Evolutionary conservation across 2,329 filamentous ascomycete species (phyloP), one percentile per base, ranked within the genome.

Genomic region (Clathrospora elynae): DNA sequence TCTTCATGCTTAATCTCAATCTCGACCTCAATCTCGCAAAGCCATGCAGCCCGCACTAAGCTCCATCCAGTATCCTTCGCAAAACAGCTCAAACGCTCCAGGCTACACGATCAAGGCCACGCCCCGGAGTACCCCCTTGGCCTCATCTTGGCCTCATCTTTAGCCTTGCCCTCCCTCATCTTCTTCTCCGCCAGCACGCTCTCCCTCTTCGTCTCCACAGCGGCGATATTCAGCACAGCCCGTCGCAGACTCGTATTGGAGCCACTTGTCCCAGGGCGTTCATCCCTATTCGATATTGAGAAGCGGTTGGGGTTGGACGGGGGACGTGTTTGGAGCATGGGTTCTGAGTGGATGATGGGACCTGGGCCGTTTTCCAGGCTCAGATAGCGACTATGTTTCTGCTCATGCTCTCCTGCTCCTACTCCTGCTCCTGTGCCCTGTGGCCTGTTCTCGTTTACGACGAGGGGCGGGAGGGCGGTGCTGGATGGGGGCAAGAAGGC

Each of bases 81-180:
- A n/a, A 18, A 32, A 18, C 18, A 17, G 5, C 6, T 3, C 4
- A 23, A 23, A 4, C 10, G 7, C 24, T 14, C 19, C 7, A 22
- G 3, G 2, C 8, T 13, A 14, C 20, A 5, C 14, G 4, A 10
- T 49, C 36, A 49, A 20, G 46, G 46, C 46, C 46, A 49, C 12
- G 46, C 46, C 3, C 46, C 46, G 2, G 35, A 35, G 20, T 49
- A 49, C 6, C 28, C 40, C 24, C 36, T 34, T n/a, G 23, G 16
- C 26, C 25, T 36, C 18, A 17, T 23, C 12, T n/a, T 14, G 6
- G 18, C 17, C 7, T 14, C 24, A 13, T 12, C 18, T 25, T 14
- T 9, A 4, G 18, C 13, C n/a, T 19, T 19, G 6, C 20, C 10
- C n/a, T 22, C 6, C 12, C 25, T 26, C n/a, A 17, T 17, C 10